A percentile compares a stretch with the other conserved stretches of the same genome.
These are phyloP conservation scores for Lunularia cruciata DNA, from an alignment of 225 moss, liverwort and hornwort species.

Conservation along the genomic window DNA sequence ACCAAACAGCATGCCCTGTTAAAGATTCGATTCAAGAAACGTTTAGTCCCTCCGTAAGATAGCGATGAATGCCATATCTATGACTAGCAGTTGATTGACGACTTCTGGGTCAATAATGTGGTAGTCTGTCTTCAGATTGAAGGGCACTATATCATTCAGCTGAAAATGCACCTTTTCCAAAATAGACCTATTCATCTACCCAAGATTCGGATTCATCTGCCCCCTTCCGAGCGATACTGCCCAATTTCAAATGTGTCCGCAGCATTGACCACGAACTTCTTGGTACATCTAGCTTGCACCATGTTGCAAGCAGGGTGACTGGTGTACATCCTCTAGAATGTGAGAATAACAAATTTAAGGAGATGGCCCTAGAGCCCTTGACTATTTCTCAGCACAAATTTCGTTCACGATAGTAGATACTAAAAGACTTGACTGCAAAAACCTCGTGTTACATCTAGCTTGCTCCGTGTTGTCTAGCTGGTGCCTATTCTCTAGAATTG, in stretches of 20 bases:
- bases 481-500: not conserved
- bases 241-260: slow-evolving; percentile 8
- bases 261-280: slow-evolving; percentile 4
- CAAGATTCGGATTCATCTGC: not conserved
- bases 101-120: not conserved
- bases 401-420: not conserved
- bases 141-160: not conserved
- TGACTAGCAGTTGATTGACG: too few species aligned
- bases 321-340: not conserved
- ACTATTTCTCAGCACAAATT: not conserved
- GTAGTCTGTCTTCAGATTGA: not conserved
- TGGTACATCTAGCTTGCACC: slow-evolving; percentile 15
- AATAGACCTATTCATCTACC: not conserved
- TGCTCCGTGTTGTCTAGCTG: not conserved
- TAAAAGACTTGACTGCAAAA: not conserved
- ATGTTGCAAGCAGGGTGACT: slow-evolving; percentile 10
- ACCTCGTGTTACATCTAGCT: slow-evolving; percentile 6
- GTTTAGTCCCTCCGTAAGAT: too few species aligned
- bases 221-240: not conserved
- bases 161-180: not conserved
- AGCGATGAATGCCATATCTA: too few species aligned
- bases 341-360: not conserved
- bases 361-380: not conserved
- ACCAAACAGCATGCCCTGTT: too few species aligned
- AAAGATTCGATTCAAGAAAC: too few species aligned